Evolutionary conservation across 2,329 filamentous ascomycete genomes (phyloP).

Genomic region (Pseudocercospora musae): DNA sequence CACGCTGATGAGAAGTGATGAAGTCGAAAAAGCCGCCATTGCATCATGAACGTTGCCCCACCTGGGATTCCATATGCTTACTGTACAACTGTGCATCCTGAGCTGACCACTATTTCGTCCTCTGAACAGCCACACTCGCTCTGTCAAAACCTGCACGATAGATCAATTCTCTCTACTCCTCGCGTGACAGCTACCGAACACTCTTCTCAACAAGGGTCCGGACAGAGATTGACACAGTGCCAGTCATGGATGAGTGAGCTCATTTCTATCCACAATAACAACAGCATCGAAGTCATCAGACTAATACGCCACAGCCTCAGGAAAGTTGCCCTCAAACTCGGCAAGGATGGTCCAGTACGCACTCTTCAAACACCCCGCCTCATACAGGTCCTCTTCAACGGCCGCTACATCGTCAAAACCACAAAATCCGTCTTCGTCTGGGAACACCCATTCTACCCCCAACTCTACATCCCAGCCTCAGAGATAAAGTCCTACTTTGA

Average conservation of each 20-base stretch:
- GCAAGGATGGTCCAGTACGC: conserved; percentile 38
- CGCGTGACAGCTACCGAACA: too few species aligned
- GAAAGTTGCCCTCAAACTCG: conserved; percentile 42
- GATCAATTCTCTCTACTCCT: not conserved
- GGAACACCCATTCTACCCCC: conserved; percentile 46
- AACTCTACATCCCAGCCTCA: conserved; percentile 36
- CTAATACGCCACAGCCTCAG: conserved; percentile 32
- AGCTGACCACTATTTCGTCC: not conserved
- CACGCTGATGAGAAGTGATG: not conserved
- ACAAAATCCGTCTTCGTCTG: conserved; percentile 36
- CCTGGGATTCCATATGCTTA: not conserved
- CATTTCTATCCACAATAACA: not conserved
- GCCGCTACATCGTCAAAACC: conserved; percentile 35
- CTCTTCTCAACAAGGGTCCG: too few species aligned
- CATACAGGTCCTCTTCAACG: conserved; percentile 34
- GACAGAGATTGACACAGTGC: too few species aligned
- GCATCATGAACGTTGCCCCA: not conserved
- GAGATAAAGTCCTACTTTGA: conserved; percentile 16
- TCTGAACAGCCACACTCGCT: not conserved
- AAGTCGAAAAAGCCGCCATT: not conserved
- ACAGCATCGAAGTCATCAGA: not conserved
- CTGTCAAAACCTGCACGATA: not conserved
- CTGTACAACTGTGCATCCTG: not conserved
- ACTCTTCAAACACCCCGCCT: conserved; percentile 32
- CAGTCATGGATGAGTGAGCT: not conserved